These are phyloP conservation scores for Penicillium sp. DNA, from an alignment of 2,329 filamentous ascomycete species.

Conservation along the genomic window DNA sequence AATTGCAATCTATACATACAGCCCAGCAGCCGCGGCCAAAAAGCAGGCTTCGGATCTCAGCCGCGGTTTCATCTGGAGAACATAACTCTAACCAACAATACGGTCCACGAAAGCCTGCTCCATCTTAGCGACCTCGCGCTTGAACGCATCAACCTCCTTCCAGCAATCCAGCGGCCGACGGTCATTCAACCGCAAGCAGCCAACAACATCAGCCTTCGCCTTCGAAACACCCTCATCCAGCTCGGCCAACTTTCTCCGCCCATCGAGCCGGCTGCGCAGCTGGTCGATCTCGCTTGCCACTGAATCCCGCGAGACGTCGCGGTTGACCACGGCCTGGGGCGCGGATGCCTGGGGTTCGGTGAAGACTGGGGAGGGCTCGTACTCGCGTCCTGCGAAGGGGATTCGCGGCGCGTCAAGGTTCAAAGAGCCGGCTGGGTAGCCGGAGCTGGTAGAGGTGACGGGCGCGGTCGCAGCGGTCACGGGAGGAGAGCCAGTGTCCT, in stretches of 20 bases:
- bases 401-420: constrained; percentile 44
- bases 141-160: constrained; percentile 88
- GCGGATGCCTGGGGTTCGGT: constrained; percentile 17
- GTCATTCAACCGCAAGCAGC: constrained; percentile 80
- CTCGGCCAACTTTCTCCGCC: constrained; percentile 58
- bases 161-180: constrained; percentile 89
- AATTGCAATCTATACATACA: constrained; percentile 28
- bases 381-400: constrained; percentile 42
- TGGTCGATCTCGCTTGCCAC: constrained; percentile 59
- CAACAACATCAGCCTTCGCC: constrained; percentile 72
- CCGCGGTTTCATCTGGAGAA: constrained; percentile 5
- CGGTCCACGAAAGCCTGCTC: constrained; percentile 87
- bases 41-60: constrained; percentile 12
- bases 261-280: constrained; percentile 59
- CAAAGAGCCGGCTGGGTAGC: constrained; percentile 31
- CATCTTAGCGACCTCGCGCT: constrained; percentile 79
- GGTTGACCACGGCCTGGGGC: constrained; percentile 29
- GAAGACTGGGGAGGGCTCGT: constrained; percentile 23
- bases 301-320: constrained; percentile 51
- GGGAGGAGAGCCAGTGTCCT: constrained; percentile 29
- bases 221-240: constrained; percentile 70
- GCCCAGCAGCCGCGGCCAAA: constrained; percentile 18
- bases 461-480: constrained; percentile 29
- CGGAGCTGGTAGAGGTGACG: constrained; percentile 18
- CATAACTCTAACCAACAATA: constrained; percentile 50